A percentile compares a stretch with the other conserved stretches of the same genome.
These are phyloP conservation scores for Coniella vitis DNA, from an alignment of 2,329 filamentous ascomycete genomes.

Conservation along the genomic window DNA sequence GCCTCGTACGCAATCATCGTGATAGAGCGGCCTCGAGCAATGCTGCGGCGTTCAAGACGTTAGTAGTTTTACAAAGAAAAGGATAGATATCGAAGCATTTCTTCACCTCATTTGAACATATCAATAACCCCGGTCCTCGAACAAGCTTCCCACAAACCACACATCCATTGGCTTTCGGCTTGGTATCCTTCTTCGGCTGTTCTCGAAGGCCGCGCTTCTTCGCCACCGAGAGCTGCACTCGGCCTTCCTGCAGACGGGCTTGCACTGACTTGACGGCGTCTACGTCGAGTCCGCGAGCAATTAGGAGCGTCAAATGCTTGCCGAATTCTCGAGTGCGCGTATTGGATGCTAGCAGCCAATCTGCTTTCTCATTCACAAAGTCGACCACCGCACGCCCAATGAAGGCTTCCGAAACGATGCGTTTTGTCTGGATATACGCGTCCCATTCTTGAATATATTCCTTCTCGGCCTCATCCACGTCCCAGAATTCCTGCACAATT, in stretches of 20 bases:
- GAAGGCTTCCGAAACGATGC: slow-evolving; percentile 44
- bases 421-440: slow-evolving; percentile 44
- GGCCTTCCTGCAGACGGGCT: slow-evolving; percentile 35
- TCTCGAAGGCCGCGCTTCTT: slow-evolving; percentile 19
- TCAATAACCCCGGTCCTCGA: slow-evolving; percentile 38
- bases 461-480: slow-evolving; percentile 47
- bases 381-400: slow-evolving; percentile 44
- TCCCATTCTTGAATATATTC: slow-evolving; percentile 56
- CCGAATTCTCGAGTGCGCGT: slow-evolving; percentile 47
- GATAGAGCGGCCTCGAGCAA: slow-evolving; percentile 40
- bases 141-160: slow-evolving; percentile 41
- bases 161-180: slow-evolving; percentile 40
- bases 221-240: slow-evolving; percentile 23
- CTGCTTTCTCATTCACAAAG: slow-evolving; percentile 43
- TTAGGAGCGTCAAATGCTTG: slow-evolving; percentile 45
- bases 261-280: slow-evolving; percentile 36
- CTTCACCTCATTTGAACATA: slow-evolving; percentile 46
- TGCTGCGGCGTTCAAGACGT: slow-evolving; percentile 24
- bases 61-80: slow-evolving; percentile 4
- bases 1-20: slow-evolving; percentile 37
- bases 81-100: not conserved
- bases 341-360: slow-evolving; percentile 44
- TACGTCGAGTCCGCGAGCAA: slow-evolving; percentile 42
- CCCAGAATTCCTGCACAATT: slow-evolving; percentile 49
- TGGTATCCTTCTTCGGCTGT: slow-evolving; percentile 29